These are phyloP conservation scores for Gymnopilus dilepis DNA, from an alignment of 768 basidiomycete species.

Conservation along the genomic window DNA sequence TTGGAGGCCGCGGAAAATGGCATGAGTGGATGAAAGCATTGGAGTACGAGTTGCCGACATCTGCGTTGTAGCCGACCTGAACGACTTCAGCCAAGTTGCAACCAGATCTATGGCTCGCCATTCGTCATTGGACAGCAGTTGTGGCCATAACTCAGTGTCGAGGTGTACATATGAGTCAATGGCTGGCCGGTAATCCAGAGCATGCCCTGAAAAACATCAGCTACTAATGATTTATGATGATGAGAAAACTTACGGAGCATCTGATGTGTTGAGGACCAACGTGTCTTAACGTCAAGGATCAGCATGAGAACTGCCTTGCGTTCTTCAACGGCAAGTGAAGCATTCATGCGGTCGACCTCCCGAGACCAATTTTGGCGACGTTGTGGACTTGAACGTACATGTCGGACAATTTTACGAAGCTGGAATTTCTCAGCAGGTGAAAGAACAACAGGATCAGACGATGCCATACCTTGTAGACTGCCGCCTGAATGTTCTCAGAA, in stretches of 20 bases:
- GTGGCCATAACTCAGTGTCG: slow-evolving; percentile 22
- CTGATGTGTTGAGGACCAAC: slow-evolving; percentile 40
- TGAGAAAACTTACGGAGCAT: slow-evolving; percentile 33
- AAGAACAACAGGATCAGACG: background rate
- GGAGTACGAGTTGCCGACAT: slow-evolving; percentile 37
- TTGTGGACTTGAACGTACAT: slow-evolving; percentile 27
- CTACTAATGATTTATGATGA: background rate
- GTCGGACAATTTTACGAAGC: slow-evolving; percentile 30
- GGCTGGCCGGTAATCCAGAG: slow-evolving; percentile 23
- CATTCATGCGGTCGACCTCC: slow-evolving; percentile 9
- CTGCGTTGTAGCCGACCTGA: slow-evolving; percentile 35
- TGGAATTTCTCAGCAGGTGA: background rate
- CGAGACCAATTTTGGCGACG: slow-evolving; percentile 20
- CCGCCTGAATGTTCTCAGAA: background rate
- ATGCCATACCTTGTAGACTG: background rate
- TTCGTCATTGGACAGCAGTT: slow-evolving; percentile 27
- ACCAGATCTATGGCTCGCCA: slow-evolving; percentile 32
- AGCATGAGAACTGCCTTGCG: slow-evolving; percentile 22
- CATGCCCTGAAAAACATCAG: slow-evolving; percentile 26
- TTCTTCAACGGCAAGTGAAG: background rate
- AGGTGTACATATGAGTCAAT: slow-evolving; percentile 24
- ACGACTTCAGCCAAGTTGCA: slow-evolving; percentile 32
- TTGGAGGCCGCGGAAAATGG: slow-evolving; percentile 35
- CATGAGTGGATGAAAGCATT: slow-evolving; percentile 36
- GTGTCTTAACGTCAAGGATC: slow-evolving; percentile 37